phyloP scores from a whole-genome alignment of 352 stramenopile genomes.

The Phytophthora pinifolia region DNA sequence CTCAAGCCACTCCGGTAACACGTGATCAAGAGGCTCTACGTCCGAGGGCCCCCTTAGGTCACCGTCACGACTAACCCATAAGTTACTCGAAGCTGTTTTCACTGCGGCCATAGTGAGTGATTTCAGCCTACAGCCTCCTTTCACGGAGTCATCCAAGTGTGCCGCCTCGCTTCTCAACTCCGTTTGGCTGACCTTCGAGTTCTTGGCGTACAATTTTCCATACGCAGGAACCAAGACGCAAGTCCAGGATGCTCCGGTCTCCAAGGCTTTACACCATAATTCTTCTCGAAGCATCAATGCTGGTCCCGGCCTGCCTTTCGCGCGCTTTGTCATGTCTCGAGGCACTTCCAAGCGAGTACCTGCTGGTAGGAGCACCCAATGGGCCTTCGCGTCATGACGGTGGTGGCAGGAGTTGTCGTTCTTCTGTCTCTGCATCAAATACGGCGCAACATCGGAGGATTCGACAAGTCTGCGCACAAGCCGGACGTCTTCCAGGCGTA shows the following conservation, averaged over 20 bases:
- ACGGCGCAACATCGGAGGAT: slow-evolving; percentile 3
- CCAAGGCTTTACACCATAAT: slow-evolving; percentile 26
- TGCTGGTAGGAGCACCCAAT: slow-evolving; percentile 18
- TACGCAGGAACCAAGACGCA: slow-evolving; percentile 40
- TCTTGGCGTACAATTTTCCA: slow-evolving; percentile 36
- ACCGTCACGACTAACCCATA: slow-evolving; percentile 9
- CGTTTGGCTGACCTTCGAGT: slow-evolving; percentile 8
- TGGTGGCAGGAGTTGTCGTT: neutral
- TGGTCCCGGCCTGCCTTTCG: neutral
- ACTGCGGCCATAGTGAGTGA: slow-evolving; percentile 38
- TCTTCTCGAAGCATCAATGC: slow-evolving; percentile 14
- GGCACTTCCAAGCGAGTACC: slow-evolving; percentile 18
- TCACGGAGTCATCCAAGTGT: neutral
- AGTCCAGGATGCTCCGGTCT: slow-evolving; percentile 15
- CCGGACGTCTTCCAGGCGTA: slow-evolving; percentile 32
- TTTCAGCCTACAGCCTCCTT: slow-evolving; percentile 19
- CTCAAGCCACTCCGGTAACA: slow-evolving; percentile 24
- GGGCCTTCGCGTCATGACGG: neutral
- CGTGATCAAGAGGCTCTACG: slow-evolving; percentile 6
- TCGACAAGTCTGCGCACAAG: slow-evolving; percentile 17
- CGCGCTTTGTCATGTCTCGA: slow-evolving; percentile 4
- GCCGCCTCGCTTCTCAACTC: neutral
- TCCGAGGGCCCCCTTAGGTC: neutral
- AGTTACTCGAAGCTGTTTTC: slow-evolving; percentile 3
- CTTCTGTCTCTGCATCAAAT: slow-evolving; percentile 9